Conservation (phyloP, 768 basidiomycete species). For the Daedalea quercina region DNA sequence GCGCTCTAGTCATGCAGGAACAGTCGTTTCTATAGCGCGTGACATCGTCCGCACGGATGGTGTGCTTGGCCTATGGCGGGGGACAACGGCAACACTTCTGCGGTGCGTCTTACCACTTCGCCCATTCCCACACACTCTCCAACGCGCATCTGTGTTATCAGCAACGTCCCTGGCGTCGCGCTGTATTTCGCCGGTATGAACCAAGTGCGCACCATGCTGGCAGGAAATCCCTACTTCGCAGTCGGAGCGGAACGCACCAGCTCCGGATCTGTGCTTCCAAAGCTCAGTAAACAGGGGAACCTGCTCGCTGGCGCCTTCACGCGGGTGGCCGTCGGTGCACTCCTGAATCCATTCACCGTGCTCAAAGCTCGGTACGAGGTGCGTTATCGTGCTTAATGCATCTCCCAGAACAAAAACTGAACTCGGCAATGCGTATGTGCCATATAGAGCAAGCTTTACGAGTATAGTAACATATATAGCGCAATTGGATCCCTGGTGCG, state of each 20-base stretch:
- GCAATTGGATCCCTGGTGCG: constrained; percentile 56
- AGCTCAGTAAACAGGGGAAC: constrained; percentile 72
- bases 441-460: constrained; percentile 70
- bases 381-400: constrained; percentile 11
- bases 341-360: constrained; percentile 87
- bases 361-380: constrained; percentile 93
- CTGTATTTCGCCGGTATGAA: constrained; percentile 86
- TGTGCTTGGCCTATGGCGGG: constrained; percentile 75
- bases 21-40: constrained; percentile 45
- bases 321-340: constrained; percentile 72
- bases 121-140: background rate
- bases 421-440: background rate
- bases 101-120: constrained; percentile 37
- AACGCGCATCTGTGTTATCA: constrained; percentile 20
- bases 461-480: constrained; percentile 53
- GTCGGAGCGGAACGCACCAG: constrained; percentile 14
- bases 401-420: no score
- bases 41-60: constrained; percentile 62
- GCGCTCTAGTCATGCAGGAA: background rate
- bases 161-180: constrained; percentile 91
- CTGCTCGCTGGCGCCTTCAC: constrained; percentile 80
- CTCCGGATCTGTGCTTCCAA: constrained; percentile 54
- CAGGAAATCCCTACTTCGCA: constrained; percentile 66
- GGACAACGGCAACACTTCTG: constrained; percentile 73
- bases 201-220: constrained; percentile 72